Base-by-base conservation (phyloP, 139 green algal genomes). In the Chlamydomonas applanata region DNA sequence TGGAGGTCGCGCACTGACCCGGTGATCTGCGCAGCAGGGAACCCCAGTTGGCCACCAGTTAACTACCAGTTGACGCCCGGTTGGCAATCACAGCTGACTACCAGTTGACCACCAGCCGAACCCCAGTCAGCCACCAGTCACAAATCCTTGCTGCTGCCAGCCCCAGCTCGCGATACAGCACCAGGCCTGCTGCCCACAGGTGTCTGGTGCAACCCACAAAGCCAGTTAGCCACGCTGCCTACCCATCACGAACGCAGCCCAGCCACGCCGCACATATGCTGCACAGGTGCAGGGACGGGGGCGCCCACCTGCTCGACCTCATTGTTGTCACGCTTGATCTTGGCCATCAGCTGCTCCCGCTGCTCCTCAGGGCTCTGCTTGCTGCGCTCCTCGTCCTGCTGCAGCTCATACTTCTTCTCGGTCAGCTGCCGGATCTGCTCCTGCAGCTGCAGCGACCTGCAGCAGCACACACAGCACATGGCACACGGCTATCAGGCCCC, bases 291-390 rank as follows among this genome's bases (percentile, higher is more conserved):
- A 49, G 40, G 7, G 11, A 49, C 11, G 7, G n/a, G n/a, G n/a
- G n/a, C 22, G n/a, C 75, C 1, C 60, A 82, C 76, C 76, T 82
- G 77, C 62, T 90, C 88, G 19, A 85, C 71, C 53, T 88, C 85
- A 33, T 82, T 79, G 64, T 94, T 93, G 76, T 94, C 88, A 17
- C 80, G 75, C 77, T 90, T 90, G 57, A 94, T 91, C 74, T 91
- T 84, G 27, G 81, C 71, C 80, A 87, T 81, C 14, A 90, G 80
- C 59, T 82, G 69, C 68, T 85, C 79, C 7, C 82, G 76, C 78
- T 91, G 83, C 75, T 93, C 88, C 73, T 92, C 87, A 40, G 90
- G 88, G 7, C 62, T 80, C 54, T 85, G 56, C 73, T 84, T 84
- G 60, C 71, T 76, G 52, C 69, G 73, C 22, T 83, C 74, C 78